Base-by-base conservation (phyloP, 2,329 filamentous ascomycete genomes). In the Bipolaris gigantea region DNA sequence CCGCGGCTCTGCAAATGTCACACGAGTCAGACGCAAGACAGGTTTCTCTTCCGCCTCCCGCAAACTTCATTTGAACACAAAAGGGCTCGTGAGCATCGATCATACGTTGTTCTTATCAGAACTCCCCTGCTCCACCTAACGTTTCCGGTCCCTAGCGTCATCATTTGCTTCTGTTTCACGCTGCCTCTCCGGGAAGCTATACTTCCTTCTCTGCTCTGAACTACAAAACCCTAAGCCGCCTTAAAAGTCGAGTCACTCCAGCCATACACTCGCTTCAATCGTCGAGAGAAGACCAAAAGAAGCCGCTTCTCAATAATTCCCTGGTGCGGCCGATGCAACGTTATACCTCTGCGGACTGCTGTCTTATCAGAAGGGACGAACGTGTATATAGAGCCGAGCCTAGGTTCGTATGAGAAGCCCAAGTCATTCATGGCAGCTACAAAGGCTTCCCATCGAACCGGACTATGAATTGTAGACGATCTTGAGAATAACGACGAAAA, bases 401-500 rank as follows among this genome's bases (percentile, higher is more conserved):
- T 62, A 10, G 55, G 61, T 6, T 47, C 23, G 1, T 55, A 35
- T 1, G 55, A 50, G 15, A 64, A 64, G 19, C 57, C 53, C 8
- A 64, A 5, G 18, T 64, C 60, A 1, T 45, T 19, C 57, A 64
- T 62, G 7, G 57, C 57, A 15, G 61, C 50, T 36, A 34, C 39
- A 10, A 64, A 63, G 0, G 49, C 46, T 16, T 50, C 50, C 60
- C 60, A 64, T 13, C 41, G 48, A 16, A 71, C 50, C 3, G 61
- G 66, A 21, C 64, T 61, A 36, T 60, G 61, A 36, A 65, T 48
- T 33, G 53, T 53, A 6, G 62, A 56, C 40, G 60, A 64, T 13
- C 62, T 59, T 5, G 51, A 61, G 34, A 72, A 65, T 0, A 73
- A 50, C 1, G 64, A 71, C 0, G 65, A 62, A 48, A 81, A 81